Percentiles rank a stretch among this genome's conserved stretches.
Evolutionary conservation across 805 yeast species (phyloP).

Genomic region (Blastobotrys muscicola): DNA sequence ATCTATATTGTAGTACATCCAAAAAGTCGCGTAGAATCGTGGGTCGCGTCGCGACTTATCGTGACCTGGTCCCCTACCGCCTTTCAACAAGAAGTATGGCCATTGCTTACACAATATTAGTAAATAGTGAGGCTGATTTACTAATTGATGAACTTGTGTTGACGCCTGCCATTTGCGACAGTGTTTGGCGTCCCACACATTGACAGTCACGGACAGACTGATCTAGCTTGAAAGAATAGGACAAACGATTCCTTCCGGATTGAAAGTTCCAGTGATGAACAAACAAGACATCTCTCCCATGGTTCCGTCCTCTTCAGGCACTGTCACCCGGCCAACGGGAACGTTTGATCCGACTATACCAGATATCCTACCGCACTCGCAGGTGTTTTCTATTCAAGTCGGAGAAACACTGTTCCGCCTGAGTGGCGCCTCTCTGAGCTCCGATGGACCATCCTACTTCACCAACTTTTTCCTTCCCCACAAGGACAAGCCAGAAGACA

Average conservation of each 20-base stretch:
- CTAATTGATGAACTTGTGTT: too few species aligned
- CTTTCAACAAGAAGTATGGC: too few species aligned
- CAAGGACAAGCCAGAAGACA: conserved; percentile 25
- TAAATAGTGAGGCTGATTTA: too few species aligned
- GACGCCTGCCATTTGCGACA: too few species aligned
- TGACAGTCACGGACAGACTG: too few species aligned
- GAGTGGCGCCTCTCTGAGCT: conserved; percentile 77
- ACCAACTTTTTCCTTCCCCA: conserved; percentile 49
- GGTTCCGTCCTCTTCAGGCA: neutral
- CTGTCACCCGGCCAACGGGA: conserved; percentile 7
- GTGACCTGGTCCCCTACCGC: too few species aligned
- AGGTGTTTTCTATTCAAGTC: conserved; percentile 59
- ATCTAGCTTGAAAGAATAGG: too few species aligned
- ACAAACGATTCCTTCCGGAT: too few species aligned
- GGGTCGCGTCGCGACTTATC: neutral
- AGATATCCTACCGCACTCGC: conserved; percentile 52
- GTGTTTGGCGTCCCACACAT: too few species aligned
- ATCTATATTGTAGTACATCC: conserved; percentile 26
- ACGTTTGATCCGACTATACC: conserved; percentile 20
- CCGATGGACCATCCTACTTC: conserved; percentile 84
- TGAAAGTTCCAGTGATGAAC: too few species aligned
- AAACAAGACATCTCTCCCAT: too few species aligned
- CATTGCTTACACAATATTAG: too few species aligned
- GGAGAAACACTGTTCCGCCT: conserved; percentile 54
- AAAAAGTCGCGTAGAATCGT: neutral